Conservation (phyloP, 805 yeast genomes). For the Diddensiella santjacobensis region DNA sequence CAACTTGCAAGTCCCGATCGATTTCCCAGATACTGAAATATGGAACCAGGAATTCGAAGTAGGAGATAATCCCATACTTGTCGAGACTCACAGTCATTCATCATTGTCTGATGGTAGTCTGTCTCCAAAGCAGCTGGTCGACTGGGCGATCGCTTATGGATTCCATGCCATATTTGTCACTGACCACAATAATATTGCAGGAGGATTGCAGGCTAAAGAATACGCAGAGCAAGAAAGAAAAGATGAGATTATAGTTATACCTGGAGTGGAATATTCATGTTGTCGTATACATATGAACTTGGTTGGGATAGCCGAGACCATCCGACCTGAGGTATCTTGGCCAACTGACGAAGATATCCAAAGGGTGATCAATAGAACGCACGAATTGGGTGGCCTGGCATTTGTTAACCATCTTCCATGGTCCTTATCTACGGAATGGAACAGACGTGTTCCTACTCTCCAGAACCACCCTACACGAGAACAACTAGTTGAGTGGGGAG, state of each 20-base stretch:
- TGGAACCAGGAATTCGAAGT: conserved; percentile 11
- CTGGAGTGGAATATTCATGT: conserved; percentile 27
- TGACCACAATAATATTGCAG: conserved; percentile 25
- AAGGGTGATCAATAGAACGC: conserved; percentile 18
- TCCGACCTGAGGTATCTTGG: conserved; percentile 20
- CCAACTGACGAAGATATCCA: conserved; percentile 23
- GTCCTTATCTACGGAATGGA: conserved; percentile 21
- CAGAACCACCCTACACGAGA: conserved; percentile 22
- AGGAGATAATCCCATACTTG: background rate
- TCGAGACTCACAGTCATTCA: conserved; percentile 26
- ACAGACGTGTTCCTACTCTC: conserved; percentile 18
- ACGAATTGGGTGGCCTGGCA: conserved; percentile 24
- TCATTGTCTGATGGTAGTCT: conserved; percentile 23
- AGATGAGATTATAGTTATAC: conserved; percentile 20
- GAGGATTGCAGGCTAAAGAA: conserved; percentile 21
- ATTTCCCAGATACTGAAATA: conserved; percentile 14
- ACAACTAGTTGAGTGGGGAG: conserved; percentile 23
- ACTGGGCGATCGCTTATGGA: conserved; percentile 28
- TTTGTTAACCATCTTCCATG: conserved; percentile 27
- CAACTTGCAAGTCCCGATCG: conserved; percentile 13
- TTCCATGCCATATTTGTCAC: conserved; percentile 24
- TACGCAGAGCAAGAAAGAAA: conserved; percentile 12
- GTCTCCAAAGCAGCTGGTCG: conserved; percentile 23
- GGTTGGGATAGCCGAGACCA: conserved; percentile 25
- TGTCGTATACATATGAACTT: conserved; percentile 28